Conservation (phyloP, 306 rosid species). For the Inga leiocalycina region DNA sequence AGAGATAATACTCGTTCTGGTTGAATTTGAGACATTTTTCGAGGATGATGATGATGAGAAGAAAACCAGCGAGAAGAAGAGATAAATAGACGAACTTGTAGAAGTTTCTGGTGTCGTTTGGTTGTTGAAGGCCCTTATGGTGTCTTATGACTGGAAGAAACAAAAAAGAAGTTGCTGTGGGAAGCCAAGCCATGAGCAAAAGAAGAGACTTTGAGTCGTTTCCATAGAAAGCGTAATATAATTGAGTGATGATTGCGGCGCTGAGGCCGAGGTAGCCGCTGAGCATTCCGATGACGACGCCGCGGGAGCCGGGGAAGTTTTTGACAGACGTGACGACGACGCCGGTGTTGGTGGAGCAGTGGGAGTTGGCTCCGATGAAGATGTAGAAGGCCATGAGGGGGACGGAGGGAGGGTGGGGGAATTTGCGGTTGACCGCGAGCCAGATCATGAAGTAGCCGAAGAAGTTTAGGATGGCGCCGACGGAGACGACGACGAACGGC, state of each 20-base stretch:
- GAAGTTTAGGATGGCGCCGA: neutral
- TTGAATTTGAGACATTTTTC: constrained; percentile 45
- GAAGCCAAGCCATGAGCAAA: constrained; percentile 73
- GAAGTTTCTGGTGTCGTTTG: constrained; percentile 54
- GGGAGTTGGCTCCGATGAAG: constrained; percentile 38
- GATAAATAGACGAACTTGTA: constrained; percentile 60
- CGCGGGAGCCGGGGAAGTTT: constrained; percentile 49
- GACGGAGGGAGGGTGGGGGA: constrained; percentile 42
- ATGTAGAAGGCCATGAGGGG: constrained; percentile 48
- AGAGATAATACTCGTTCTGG: constrained; percentile 36
- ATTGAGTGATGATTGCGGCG: constrained; percentile 45
- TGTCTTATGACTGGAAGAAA: constrained; percentile 49
- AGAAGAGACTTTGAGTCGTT: constrained; percentile 54
- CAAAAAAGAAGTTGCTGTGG: constrained; percentile 50
- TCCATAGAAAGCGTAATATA: constrained; percentile 54
- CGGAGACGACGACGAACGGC: neutral
- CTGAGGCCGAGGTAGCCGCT: constrained; percentile 44
- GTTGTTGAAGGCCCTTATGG: constrained; percentile 32
- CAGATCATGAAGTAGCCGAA: constrained; percentile 36
- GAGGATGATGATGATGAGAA: constrained; percentile 50
- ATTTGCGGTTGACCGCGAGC: constrained; percentile 41
- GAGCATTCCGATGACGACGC: constrained; percentile 43
- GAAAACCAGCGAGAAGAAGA: constrained; percentile 59
- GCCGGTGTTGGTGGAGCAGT: constrained; percentile 49
- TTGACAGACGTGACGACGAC: constrained; percentile 42